Evolutionary conservation across 148 eudicot genomes (phyloP).

Genomic region (Chenopodium formosanum): DNA sequence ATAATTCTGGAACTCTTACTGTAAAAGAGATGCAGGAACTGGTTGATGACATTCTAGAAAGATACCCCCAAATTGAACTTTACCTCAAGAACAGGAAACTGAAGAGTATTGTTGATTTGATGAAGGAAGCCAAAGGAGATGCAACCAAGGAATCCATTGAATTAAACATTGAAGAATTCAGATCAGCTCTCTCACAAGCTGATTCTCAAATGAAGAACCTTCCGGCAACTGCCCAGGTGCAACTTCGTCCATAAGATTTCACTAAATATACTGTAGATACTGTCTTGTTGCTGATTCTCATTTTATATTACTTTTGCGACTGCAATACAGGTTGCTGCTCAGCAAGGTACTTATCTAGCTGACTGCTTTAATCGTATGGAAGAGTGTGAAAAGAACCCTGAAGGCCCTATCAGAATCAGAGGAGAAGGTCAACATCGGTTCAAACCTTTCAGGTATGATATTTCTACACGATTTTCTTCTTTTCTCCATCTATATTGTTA

Average conservation of each 20-base stretch:
- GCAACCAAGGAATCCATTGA: constrained; percentile 65
- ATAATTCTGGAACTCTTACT: constrained; percentile 84
- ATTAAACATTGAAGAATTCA: constrained; percentile 72
- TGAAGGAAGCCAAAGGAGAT: constrained; percentile 63
- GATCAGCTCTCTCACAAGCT: constrained; percentile 62
- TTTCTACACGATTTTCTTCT: neutral
- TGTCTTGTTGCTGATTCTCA: neutral
- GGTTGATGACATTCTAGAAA: constrained; percentile 61
- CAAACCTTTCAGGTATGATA: constrained; percentile 66
- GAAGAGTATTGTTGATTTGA: constrained; percentile 63
- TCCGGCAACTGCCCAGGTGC: constrained; percentile 91
- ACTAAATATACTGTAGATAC: neutral
- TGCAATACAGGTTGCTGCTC: constrained; percentile 72
- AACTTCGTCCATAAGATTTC: neutral
- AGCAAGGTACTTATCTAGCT: constrained; percentile 81
- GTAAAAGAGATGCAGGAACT: constrained; percentile 90
- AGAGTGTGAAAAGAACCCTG: constrained; percentile 64
- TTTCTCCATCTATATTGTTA: neutral
- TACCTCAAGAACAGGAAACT: constrained; percentile 70
- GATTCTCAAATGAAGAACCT: constrained; percentile 83
- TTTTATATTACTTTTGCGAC: neutral
- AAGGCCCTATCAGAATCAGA: constrained; percentile 81
- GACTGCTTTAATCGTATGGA: constrained; percentile 89
- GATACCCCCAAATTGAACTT: constrained; percentile 89
- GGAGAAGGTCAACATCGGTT: constrained; percentile 83